These are phyloP conservation scores for Mytilinidion resinicola DNA, from an alignment of 495 filamentous ascomycete species.

Conservation along the genomic window DNA sequence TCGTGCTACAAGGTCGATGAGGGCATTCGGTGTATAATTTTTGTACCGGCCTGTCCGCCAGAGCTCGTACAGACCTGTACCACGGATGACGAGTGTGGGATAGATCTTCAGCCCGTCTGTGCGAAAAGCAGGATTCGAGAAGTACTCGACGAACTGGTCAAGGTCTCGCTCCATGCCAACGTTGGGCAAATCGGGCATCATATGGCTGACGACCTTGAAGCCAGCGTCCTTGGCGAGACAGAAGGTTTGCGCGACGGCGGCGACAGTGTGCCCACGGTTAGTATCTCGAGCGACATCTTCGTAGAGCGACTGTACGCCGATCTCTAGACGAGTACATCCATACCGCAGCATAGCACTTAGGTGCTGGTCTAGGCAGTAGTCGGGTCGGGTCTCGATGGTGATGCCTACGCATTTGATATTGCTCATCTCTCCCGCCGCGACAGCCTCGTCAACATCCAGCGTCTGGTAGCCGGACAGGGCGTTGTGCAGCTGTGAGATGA, in stretches of 20 bases:
- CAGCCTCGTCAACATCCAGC: constrained; percentile 88
- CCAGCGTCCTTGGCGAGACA: constrained; percentile 92
- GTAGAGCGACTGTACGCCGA: constrained; percentile 94
- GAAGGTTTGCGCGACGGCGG: constrained; percentile 90
- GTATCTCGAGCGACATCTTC: constrained; percentile 98
- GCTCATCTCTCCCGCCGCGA: constrained; percentile 84
- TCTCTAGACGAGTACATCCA: constrained; percentile 88
- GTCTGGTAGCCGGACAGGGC: constrained; percentile 90
- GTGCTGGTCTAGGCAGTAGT: constrained; percentile 92
- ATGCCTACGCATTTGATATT: constrained; percentile 97
- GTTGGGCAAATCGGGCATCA: constrained; percentile 99
- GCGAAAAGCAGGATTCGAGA: constrained; percentile 90
- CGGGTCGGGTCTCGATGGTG: constrained; percentile 93
- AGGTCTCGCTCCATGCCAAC: constrained; percentile 97
- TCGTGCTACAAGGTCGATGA: constrained; percentile 90
- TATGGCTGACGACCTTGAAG: constrained; percentile 97
- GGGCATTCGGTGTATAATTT: constrained; percentile 94
- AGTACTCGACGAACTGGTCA: constrained; percentile 95
- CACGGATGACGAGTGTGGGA: constrained; percentile 93
- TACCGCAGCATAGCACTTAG: constrained; percentile 91
- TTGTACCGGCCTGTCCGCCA: constrained; percentile 97
- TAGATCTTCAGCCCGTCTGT: constrained; percentile 99
- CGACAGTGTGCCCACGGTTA: constrained; percentile 93
- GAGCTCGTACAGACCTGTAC: constrained; percentile 92
- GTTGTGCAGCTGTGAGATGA: constrained; percentile 94